Conservation (phyloP, 73 alveolate species). For the Tetrahymena malaccensis region DNA sequence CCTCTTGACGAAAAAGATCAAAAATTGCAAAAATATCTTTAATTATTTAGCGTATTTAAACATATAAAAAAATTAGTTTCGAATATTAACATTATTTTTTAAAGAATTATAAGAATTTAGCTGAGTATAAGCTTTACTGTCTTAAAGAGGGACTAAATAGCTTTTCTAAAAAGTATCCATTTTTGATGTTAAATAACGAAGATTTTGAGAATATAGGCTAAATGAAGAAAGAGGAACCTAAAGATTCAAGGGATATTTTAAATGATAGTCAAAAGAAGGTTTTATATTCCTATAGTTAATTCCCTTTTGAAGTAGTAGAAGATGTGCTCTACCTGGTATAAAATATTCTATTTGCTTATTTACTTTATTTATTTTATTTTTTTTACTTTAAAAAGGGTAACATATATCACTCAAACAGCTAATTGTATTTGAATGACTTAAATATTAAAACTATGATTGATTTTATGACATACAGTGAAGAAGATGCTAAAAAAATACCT, state of each 20-base stretch:
- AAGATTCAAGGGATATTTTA: background rate
- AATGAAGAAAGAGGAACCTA: background rate
- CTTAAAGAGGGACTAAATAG: background rate
- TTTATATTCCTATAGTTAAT: background rate
- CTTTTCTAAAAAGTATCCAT: background rate
- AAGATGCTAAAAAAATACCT: background rate
- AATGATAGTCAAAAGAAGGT: background rate
- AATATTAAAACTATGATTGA: background rate
- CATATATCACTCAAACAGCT: background rate
- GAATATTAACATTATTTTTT: background rate
- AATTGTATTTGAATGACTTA: background rate
- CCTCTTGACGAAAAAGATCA: background rate
- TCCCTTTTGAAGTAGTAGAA: background rate
- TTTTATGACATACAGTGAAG: background rate
- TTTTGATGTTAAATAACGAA: background rate
- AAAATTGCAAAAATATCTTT: background rate
- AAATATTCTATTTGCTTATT: background rate
- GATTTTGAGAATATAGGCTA: background rate
- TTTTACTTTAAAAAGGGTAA: background rate
- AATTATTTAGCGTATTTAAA: background rate
- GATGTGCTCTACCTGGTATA: background rate
- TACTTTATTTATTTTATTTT: background rate
- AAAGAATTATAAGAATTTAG: background rate
- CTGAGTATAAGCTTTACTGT: background rate
- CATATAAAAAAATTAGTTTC: background rate